Evolutionary conservation across 1,139 yeast species (phyloP), one percentile per base, ranked within the genome.

Genomic region (Candida sojae): DNA sequence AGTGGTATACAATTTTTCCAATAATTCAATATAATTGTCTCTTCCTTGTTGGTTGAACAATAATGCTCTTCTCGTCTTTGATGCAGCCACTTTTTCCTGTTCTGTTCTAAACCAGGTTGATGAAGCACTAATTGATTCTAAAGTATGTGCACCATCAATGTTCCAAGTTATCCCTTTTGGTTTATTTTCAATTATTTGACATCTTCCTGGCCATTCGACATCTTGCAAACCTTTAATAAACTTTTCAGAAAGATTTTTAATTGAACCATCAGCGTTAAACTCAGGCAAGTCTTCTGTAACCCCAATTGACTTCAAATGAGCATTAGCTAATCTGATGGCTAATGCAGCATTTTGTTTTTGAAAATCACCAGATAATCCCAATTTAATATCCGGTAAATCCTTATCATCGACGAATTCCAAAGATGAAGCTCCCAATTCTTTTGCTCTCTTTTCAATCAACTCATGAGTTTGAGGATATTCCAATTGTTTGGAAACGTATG

Each of bases 101-200:
- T 57, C 63, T 28, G 70, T 58, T 34, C 71, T 75, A 59, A 87
- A 89, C 99, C 99, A 93, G 10, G 69, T 69, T 0, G 93, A 79
- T 0, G 97, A 88, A 12, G 84, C 96, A 29, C 75, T 75, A 32
- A 95, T 82, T 49, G 97, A 88, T 60, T 93, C 99, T 39, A 80
- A 70, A 0, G 99, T 95, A 60, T 95, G 99, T 0, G 99, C 99
- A 36, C 99, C 99, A 67, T 95, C 99, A 11, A 93, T 71, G 57
- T 73, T 84, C 96, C 97, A 93, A 12, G 80, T 80, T 31, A 86
- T 65, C 4, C 70, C 73, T 8, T 72, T 73, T 4, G 65, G 62
- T 39, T 63, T 68, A 38, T 77, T 74, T 5, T 65, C 61, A 32
- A 90, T 68, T 2, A 83, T 77, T 67, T 95, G 98, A 61, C 99